Evolutionary conservation across 164 flowering plant species (phyloP).

Genomic region (Protea cynaroides): DNA sequence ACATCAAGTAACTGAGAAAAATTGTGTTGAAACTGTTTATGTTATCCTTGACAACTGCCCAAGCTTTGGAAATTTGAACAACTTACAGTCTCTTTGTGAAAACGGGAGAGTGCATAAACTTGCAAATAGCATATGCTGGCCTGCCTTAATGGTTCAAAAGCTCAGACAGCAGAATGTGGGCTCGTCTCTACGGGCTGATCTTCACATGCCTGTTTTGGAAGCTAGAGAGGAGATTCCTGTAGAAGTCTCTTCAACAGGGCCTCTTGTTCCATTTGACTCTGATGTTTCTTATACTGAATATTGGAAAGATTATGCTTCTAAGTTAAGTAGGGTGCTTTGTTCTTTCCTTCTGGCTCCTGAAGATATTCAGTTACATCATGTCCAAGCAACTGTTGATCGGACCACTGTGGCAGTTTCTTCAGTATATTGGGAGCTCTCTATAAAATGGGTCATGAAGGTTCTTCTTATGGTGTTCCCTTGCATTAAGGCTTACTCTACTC

Average conservation of each 20-base stretch:
- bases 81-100: conserved; percentile 91
- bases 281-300: conserved; percentile 24
- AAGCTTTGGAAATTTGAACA: conserved; percentile 87
- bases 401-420: conserved; percentile 41
- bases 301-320: conserved; percentile 68
- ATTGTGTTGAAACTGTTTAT: not conserved
- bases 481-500: conserved; percentile 75
- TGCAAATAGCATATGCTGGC: conserved; percentile 85
- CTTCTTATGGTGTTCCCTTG: conserved; percentile 74
- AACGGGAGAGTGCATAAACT: conserved; percentile 93
- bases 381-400: conserved; percentile 38
- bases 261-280: conserved; percentile 14
- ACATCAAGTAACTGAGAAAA: too few species aligned
- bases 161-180: conserved; percentile 29
- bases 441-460: conserved; percentile 84
- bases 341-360: conserved; percentile 64
- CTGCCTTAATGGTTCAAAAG: conserved; percentile 82
- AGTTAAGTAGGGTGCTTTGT: conserved; percentile 62
- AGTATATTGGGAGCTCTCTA: conserved; percentile 64
- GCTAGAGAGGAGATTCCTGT: conserved; percentile 19
- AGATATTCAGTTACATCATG: conserved; percentile 28
- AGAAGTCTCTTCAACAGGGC: conserved; percentile 10
- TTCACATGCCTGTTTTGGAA: conserved; percentile 16
- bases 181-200: conserved; percentile 20
- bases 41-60: conserved; percentile 42